phyloP scores from a whole-genome alignment of 2,329 filamentous ascomycete genomes.

The Didymella arachidicola region DNA sequence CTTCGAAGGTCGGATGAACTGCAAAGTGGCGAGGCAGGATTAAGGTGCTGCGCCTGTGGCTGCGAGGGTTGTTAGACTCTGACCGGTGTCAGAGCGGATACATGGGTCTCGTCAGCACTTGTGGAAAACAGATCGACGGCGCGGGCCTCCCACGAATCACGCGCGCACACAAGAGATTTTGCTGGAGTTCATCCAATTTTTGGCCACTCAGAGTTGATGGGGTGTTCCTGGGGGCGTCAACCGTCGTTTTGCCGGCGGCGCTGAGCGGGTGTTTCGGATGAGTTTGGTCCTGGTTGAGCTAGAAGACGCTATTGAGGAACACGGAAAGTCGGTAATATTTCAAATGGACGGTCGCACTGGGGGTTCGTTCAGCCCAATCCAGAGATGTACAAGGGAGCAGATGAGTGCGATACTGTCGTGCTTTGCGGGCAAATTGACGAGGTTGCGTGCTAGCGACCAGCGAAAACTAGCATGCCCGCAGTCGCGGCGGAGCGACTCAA shows the following conservation, averaged over 20 bases:
- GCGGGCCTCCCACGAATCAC: conserved; percentile 1
- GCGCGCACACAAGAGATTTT: not conserved
- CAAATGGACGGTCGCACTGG: conserved; percentile 8
- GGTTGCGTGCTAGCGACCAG: not conserved
- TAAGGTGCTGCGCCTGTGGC: conserved; percentile 12
- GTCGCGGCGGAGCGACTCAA: not conserved
- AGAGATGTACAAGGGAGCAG: conserved; percentile 1
- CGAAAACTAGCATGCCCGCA: not conserved
- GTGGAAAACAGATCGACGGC: conserved; percentile 8
- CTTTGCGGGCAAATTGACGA: conserved; percentile 10
- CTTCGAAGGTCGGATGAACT: not conserved
- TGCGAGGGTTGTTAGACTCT: not conserved
- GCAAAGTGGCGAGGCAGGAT: conserved; percentile 13
- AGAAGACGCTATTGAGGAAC: not conserved
- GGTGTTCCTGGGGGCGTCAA: conserved; percentile 15
- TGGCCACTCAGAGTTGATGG: conserved; percentile 4
- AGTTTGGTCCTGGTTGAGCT: conserved; percentile 6
- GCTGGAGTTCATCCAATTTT: not conserved
- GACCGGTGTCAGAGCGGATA: conserved; percentile 15
- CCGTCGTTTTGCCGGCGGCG: conserved; percentile 7
- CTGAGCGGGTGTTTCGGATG: conserved; percentile 9
- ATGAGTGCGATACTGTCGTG: conserved; percentile 6
- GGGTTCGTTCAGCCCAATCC: conserved; percentile 7
- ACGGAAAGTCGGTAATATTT: not conserved
- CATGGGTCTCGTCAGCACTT: conserved; percentile 18